Evolutionary conservation across 176 grass and related monocot species (phyloP).

Genomic region (Elymus sibiricus): DNA sequence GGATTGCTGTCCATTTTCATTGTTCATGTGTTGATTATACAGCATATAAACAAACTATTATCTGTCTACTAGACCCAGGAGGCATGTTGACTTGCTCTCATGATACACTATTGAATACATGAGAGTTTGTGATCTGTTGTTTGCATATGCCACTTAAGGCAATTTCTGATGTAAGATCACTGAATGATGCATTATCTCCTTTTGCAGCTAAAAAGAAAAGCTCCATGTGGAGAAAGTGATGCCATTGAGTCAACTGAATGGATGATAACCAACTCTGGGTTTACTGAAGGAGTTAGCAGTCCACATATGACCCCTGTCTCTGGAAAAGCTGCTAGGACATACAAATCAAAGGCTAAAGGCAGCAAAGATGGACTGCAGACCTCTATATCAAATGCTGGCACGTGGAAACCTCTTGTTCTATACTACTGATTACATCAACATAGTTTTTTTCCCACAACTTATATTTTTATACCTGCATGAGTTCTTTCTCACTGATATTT

Average conservation of each 20-base stretch:
- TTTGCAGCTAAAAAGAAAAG: conserved; percentile 68
- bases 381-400: conserved; percentile 70
- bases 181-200: conserved; percentile 6
- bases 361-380: conserved; percentile 47
- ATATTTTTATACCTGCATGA: not conserved
- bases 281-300: conserved; percentile 44
- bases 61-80: not conserved
- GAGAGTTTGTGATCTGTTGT: not conserved
- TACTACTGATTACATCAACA: conserved; percentile 17
- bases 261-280: conserved; percentile 44
- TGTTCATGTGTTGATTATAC: conserved; percentile 12
- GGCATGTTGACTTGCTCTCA: not conserved
- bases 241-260: conserved; percentile 48
- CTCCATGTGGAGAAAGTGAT: conserved; percentile 44
- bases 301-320: conserved; percentile 51
- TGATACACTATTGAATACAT: not conserved
- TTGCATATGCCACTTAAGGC: not conserved
- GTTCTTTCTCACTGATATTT: conserved; percentile 12
- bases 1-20: not conserved
- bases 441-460: not conserved
- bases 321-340: conserved; percentile 49
- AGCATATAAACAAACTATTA: conserved; percentile 1
- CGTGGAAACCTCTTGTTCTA: conserved; percentile 31
- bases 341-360: conserved; percentile 54
- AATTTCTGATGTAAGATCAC: not conserved